Percentiles rank a stretch among this genome's conserved stretches.
Evolutionary conservation across 1,284 basidiomycete species (phyloP).

Genomic region (Puccinia hordei): DNA sequence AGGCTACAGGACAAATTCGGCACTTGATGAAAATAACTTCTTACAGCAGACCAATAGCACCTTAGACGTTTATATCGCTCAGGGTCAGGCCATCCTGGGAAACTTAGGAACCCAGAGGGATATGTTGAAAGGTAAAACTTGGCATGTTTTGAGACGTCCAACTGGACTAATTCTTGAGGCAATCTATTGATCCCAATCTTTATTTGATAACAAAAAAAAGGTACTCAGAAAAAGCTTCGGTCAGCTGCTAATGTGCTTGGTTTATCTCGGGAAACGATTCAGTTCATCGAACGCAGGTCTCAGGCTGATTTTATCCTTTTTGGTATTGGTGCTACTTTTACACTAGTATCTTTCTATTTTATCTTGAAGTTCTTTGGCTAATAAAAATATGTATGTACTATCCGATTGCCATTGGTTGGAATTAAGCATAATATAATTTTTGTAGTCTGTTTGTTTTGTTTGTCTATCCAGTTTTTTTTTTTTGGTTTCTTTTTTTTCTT

Average conservation of each 20-base stretch:
- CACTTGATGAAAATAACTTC: conserved; percentile 81
- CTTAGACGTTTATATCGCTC: conserved; percentile 84
- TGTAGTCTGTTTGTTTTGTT: no score
- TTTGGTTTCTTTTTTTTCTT: no score
- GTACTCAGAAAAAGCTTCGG: conserved; percentile 77
- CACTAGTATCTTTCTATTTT: conserved; percentile 48
- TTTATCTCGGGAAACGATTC: conserved; percentile 84
- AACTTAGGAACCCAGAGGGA: conserved; percentile 87
- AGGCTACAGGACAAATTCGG: conserved; percentile 60
- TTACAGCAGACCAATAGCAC: conserved; percentile 75
- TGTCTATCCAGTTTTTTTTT: no score
- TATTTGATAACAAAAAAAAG: conserved; percentile 44
- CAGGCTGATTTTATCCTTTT: conserved; percentile 60
- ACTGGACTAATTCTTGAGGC: no score
- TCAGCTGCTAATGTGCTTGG: conserved; percentile 90
- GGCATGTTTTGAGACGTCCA: background rate
- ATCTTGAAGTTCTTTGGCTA: conserved; percentile 49
- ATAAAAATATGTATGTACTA: no score
- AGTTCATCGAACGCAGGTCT: conserved; percentile 91
- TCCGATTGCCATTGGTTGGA: no score
- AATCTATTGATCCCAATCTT: background rate
- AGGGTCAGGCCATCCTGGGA: conserved; percentile 83
- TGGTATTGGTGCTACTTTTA: conserved; percentile 24
- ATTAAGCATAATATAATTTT: no score
- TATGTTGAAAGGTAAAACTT: conserved; percentile 71